A percentile compares a stretch with the other conserved stretches of the same genome.
Conservation (phyloP, 2,329 filamentous ascomycete genomes). For the Paraphaeosphaeria minitans region DNA sequence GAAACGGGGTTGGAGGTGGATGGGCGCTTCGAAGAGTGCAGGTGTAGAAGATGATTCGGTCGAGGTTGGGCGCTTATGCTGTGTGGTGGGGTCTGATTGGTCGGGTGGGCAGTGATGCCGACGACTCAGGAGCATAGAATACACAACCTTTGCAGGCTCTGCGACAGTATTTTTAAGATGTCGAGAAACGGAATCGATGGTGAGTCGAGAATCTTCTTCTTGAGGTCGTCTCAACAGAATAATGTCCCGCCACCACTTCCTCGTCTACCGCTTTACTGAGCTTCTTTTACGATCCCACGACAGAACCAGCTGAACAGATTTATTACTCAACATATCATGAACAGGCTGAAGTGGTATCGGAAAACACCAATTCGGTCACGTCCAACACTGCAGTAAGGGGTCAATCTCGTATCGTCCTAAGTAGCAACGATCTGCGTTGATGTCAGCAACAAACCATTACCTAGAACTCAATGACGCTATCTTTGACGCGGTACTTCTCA, state of each 20-base stretch:
- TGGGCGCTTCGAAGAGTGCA: constrained; percentile 32
- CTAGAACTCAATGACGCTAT: neutral
- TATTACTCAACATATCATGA: neutral
- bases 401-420: neutral
- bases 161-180: neutral
- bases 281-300: no score
- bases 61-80: constrained; percentile 36
- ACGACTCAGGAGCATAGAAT: neutral
- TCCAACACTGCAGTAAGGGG: neutral
- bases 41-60: constrained; percentile 31
- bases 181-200: neutral
- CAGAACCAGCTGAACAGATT: neutral
- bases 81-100: constrained; percentile 8
- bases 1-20: constrained; percentile 29
- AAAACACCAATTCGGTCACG: neutral
- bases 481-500: neutral
- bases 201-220: neutral
- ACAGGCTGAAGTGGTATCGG: neutral
- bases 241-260: neutral
- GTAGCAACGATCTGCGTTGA: neutral
- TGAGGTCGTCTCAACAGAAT: neutral
- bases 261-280: neutral
- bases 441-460: neutral
- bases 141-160: neutral
- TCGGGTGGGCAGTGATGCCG: neutral